Evolutionary conservation across 352 stramenopile species (phyloP).

Genomic region (Phytophthora sojae): DNA sequence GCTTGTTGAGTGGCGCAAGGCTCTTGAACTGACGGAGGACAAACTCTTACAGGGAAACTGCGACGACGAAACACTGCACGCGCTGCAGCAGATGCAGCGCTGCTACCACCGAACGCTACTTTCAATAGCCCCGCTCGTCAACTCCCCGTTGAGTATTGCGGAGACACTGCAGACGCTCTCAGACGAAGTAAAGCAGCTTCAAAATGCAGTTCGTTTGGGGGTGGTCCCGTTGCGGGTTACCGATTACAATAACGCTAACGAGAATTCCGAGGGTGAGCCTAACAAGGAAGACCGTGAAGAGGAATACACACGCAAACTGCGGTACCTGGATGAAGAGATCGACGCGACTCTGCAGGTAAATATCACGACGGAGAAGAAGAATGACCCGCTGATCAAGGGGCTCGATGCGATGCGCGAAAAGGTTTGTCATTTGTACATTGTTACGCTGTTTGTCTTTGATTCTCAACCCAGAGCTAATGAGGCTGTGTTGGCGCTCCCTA

Average conservation of each 20-base stretch:
- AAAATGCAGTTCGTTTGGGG: conserved; percentile 56
- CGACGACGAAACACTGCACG: conserved; percentile 67
- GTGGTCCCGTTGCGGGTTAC: conserved; percentile 43
- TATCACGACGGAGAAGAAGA: conserved; percentile 76
- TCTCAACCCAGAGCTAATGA: background rate
- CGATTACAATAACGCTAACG: conserved; percentile 14
- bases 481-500: background rate
- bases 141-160: conserved; percentile 63
- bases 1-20: conserved; percentile 73
- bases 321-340: conserved; percentile 74
- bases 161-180: conserved; percentile 64
- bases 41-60: conserved; percentile 62
- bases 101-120: conserved; percentile 70
- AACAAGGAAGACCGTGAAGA: conserved; percentile 49
- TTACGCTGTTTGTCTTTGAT: background rate
- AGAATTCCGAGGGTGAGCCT: conserved; percentile 19
- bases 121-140: conserved; percentile 63
- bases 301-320: conserved; percentile 64
- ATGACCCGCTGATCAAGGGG: conserved; percentile 77
- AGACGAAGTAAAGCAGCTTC: conserved; percentile 67
- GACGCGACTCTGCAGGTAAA: conserved; percentile 74
- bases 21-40: conserved; percentile 67
- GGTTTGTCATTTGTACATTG: conserved; percentile 27
- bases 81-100: conserved; percentile 71
- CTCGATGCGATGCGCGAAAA: conserved; percentile 76